A percentile compares a stretch with the other conserved stretches of the same genome.
Evolutionary conservation across 306 rosid species (phyloP).

Genomic region (Datisca glomerata): DNA sequence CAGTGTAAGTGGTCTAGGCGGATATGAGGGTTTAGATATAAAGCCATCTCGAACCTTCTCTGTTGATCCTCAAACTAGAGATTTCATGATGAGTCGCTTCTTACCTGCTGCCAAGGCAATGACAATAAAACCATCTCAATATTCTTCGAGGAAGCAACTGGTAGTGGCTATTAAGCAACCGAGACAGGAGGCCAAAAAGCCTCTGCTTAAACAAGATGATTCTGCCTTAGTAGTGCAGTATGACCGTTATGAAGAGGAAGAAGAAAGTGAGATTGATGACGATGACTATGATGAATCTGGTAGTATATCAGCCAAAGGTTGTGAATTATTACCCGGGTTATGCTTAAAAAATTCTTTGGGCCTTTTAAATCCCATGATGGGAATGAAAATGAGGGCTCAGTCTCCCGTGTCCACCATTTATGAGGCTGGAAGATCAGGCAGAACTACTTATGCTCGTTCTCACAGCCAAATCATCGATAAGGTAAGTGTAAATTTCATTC

Average conservation of each 20-base stretch:
- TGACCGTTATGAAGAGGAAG: slow-evolving; percentile 32
- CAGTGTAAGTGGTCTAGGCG: slow-evolving; percentile 56
- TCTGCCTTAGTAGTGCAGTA: slow-evolving; percentile 32
- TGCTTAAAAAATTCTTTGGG: slow-evolving; percentile 59
- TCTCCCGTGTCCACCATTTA: slow-evolving; percentile 16
- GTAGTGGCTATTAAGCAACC: slow-evolving; percentile 40
- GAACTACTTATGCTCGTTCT: slow-evolving; percentile 33
- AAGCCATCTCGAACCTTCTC: slow-evolving; percentile 42
- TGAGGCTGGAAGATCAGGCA: slow-evolving; percentile 29
- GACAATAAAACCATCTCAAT: slow-evolving; percentile 58
- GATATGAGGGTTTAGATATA: slow-evolving; percentile 28
- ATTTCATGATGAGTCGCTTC: slow-evolving; percentile 90
- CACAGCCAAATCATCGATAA: slow-evolving; percentile 48
- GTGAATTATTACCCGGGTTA: slow-evolving; percentile 54
- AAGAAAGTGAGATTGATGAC: slow-evolving; percentile 48
- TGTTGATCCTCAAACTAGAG: slow-evolving; percentile 58
- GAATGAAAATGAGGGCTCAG: slow-evolving; percentile 37
- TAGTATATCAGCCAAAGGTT: slow-evolving; percentile 48
- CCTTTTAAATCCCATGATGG: slow-evolving; percentile 49
- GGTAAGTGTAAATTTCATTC: slow-evolving; percentile 27
- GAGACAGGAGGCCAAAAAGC: slow-evolving; percentile 42
- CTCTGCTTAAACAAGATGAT: slow-evolving; percentile 15
- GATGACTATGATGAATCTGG: slow-evolving; percentile 30
- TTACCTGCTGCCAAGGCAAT: slow-evolving; percentile 96
- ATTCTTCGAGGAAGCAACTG: slow-evolving; percentile 49